Evolutionary conservation across 768 basidiomycete genomes (phyloP).

Genomic region (Rhizopogon roseolus): DNA sequence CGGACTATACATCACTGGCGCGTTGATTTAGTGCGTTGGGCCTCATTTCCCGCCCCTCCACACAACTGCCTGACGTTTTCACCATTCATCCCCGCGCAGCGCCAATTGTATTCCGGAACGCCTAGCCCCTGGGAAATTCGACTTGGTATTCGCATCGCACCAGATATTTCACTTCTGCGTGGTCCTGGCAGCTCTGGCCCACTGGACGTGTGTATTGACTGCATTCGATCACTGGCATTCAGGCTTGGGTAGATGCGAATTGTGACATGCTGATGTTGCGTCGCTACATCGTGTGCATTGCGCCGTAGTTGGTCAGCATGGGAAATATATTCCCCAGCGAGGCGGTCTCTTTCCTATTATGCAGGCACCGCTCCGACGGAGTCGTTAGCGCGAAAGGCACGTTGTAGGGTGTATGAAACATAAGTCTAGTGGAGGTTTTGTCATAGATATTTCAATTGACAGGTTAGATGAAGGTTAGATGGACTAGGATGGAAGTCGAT

Average conservation of each 20-base stretch:
- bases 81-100: slow-evolving; percentile 45
- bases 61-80: slow-evolving; percentile 15
- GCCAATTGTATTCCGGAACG: slow-evolving; percentile 82
- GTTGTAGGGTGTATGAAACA: slow-evolving; percentile 18
- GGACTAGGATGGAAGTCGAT: background rate
- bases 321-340: slow-evolving; percentile 14
- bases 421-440: slow-evolving; percentile 19
- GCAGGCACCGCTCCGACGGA: slow-evolving; percentile 9
- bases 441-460: slow-evolving; percentile 19
- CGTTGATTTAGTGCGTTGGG: slow-evolving; percentile 70
- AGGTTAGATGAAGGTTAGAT: too few species aligned
- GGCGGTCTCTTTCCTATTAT: background rate
- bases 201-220: slow-evolving; percentile 54
- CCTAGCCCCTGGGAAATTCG: slow-evolving; percentile 71
- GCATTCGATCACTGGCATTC: slow-evolving; percentile 58
- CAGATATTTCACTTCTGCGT: slow-evolving; percentile 89
- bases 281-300: slow-evolving; percentile 6
- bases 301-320: slow-evolving; percentile 6
- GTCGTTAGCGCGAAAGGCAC: slow-evolving; percentile 22
- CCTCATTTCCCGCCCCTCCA: slow-evolving; percentile 25
- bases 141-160: slow-evolving; percentile 76
- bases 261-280: slow-evolving; percentile 12
- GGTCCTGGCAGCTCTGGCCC: slow-evolving; percentile 63
- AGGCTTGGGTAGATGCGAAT: slow-evolving; percentile 13
- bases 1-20: slow-evolving; percentile 74